phyloP scores from a whole-genome alignment of 345 rosid species.

The Conringia planisiliqua region DNA sequence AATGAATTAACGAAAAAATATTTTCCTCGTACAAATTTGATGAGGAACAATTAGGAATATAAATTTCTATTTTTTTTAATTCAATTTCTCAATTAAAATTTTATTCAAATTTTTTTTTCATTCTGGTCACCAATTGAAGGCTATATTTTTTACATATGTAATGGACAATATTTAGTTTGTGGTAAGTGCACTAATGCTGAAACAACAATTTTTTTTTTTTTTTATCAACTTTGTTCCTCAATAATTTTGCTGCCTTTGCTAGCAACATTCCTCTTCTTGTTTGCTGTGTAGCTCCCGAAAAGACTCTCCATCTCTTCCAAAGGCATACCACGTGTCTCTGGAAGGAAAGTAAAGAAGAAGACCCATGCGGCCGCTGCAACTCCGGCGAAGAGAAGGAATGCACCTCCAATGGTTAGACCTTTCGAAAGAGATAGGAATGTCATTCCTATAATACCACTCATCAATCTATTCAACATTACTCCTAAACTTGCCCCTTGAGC shows the following conservation, averaged over 20 bases:
- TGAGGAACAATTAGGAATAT: too few relatives aligned
- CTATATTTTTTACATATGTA: background rate
- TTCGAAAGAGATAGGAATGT: slow-evolving; percentile 45
- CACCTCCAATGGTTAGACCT: slow-evolving; percentile 51
- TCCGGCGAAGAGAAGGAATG: slow-evolving; percentile 52
- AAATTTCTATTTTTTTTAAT: too few relatives aligned
- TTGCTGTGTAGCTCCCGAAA: slow-evolving; percentile 38
- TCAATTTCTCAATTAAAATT: too few relatives aligned
- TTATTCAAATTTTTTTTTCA: too few relatives aligned
- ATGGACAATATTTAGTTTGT: too few relatives aligned
- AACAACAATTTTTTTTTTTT: background rate
- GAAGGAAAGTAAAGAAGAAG: slow-evolving; percentile 50
- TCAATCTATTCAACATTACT: slow-evolving; percentile 57
- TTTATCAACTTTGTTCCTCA: background rate
- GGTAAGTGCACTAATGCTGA: background rate
- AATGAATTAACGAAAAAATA: too few relatives aligned
- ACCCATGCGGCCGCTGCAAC: slow-evolving; percentile 39
- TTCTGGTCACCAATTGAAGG: too few relatives aligned
- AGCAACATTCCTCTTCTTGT: slow-evolving; percentile 1
- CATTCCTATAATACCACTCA: slow-evolving; percentile 67
- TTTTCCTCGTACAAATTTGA: too few relatives aligned
- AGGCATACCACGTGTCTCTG: slow-evolving; percentile 64
- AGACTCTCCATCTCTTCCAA: slow-evolving; percentile 55
- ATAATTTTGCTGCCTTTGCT: slow-evolving; percentile 1
- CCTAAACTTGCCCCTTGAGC: slow-evolving; percentile 72